Conservation (phyloP, 2,329 filamentous ascomycete genomes). For the Moelleriella libera region DNA sequence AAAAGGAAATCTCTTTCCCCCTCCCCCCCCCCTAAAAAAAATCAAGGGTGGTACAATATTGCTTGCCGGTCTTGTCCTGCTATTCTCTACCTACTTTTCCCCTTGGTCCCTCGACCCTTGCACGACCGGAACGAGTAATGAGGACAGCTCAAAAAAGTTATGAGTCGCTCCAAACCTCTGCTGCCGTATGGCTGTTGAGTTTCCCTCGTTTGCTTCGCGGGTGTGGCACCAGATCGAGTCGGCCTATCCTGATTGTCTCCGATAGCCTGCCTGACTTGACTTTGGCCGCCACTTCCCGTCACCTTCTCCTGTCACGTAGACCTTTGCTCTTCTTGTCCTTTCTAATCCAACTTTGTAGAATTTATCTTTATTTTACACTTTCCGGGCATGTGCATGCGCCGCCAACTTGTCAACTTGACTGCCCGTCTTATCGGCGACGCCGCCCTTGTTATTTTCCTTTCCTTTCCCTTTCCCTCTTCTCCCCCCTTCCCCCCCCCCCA, state of each 20-base stretch:
- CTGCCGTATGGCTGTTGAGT: no score
- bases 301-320: background rate
- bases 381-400: background rate
- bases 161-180: no score
- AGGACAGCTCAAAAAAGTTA: no score
- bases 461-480: constrained; percentile 5
- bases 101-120: no score
- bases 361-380: constrained; percentile 6
- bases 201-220: background rate
- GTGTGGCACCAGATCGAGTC: background rate
- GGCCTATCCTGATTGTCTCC: background rate
- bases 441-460: constrained; percentile 8
- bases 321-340: background rate
- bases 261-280: constrained; percentile 1
- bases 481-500: constrained; percentile 5
- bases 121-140: no score
- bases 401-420: no score
- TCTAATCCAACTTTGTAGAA: constrained; percentile 1
- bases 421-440: no score
- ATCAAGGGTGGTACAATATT: no score
- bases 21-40: no score
- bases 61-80: no score
- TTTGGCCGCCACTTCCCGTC: background rate
- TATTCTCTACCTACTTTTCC: no score
- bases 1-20: no score